Base-by-base conservation (phyloP, 441 rosid species). In the Syzygium syzygioides region DNA sequence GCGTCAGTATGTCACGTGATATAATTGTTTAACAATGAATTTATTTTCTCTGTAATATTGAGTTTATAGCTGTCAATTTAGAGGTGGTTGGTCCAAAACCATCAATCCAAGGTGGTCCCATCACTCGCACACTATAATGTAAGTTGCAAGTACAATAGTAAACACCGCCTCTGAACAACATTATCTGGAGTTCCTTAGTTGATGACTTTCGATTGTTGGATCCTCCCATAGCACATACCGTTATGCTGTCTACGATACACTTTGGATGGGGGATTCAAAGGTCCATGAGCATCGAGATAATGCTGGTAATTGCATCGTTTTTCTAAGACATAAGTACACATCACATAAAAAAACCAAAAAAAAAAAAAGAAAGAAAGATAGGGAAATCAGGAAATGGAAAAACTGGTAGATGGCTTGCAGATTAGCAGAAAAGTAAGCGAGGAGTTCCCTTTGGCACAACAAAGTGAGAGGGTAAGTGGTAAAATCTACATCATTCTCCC, bases 251-350 rank as follows among this genome's bases (percentile, higher is more conserved):
- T 68, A 37, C 18, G 99, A 96, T 91, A 96, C 93, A 92, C 96
- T 97, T 79, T 98, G 99, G 99, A 98, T 97, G 91, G 94, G 95
- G 94, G 99, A 98, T 93, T 94, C 98, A 10, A 98, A 98, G 93
- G 92, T 96, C 79, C 98, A 98, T 86, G 99, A 96, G 90, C 95
- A 97, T 91, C 95, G 99, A 23, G 99, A 98, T 90, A 98, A 97
- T 91, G 98, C 99, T 89, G 99, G 99, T 95, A 95, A 92, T 62
- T 55, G 57, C 57, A 56, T 9, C 26, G 18, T 56, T 56, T 56
- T 9, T 56, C 26, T 3, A 20, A 23, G 12, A 56, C 1, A 56
- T 23, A 56, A 56, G 12, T 56, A 56, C 60, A 0, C 26, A 56
- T 4, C 10, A 20, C 60, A 56, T 23, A 5, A 1, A 56, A 55